phyloP scores from a whole-genome alignment of 176 grass and related monocot genomes.

The Pharus latifolius region DNA sequence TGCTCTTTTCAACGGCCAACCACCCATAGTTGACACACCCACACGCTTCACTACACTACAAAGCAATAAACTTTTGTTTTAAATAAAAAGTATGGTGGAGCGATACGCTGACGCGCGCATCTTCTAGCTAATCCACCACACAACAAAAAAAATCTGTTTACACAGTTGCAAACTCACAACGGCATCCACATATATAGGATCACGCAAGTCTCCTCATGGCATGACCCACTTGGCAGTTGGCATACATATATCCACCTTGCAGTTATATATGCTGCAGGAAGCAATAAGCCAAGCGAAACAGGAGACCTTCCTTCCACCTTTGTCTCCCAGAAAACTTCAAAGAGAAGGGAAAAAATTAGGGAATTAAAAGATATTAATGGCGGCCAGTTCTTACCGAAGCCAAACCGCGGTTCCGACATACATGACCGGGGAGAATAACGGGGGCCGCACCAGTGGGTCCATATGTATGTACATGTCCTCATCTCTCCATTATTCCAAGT shows the following conservation, averaged over 20 bases:
- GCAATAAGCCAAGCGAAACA: background rate
- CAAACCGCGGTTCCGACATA: background rate
- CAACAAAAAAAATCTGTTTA: background rate
- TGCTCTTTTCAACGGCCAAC: background rate
- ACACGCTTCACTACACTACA: background rate
- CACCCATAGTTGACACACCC: background rate
- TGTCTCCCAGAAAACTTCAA: background rate
- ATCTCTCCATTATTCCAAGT: background rate
- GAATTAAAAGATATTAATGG: too few relatives aligned
- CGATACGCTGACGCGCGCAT: background rate
- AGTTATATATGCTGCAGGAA: background rate
- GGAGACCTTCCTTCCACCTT: background rate
- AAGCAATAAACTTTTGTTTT: background rate
- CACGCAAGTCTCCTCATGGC: background rate
- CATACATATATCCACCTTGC: background rate
- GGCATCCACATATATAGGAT: background rate
- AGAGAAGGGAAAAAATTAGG: background rate
- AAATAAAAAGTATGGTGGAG: background rate
- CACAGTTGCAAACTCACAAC: background rate
- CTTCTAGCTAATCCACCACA: slow-evolving; percentile 7
- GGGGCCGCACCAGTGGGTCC: background rate
- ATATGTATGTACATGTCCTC: background rate
- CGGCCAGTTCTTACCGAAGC: too few relatives aligned
- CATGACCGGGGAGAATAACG: background rate
- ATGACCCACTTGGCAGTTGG: background rate